These are phyloP conservation scores for Orbilia javanica DNA, from an alignment of 2,329 filamentous ascomycete species.

Conservation along the genomic window DNA sequence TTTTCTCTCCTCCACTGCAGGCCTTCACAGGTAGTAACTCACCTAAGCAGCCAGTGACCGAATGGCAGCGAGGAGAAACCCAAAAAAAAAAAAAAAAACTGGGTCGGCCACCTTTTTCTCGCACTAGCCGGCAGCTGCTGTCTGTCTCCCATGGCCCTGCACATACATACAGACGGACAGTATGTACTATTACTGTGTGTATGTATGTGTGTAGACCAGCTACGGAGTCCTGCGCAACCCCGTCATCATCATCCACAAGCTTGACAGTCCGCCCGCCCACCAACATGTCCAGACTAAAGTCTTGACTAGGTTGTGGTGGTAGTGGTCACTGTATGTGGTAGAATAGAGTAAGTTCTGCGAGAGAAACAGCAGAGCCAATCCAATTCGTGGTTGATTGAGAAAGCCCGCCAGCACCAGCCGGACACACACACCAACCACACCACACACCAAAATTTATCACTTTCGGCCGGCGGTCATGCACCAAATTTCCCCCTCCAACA, in stretches of 20 bases:
- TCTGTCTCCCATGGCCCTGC: slow-evolving; percentile 4
- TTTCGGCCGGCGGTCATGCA: slow-evolving; percentile 60
- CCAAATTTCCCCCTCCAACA: slow-evolving; percentile 62
- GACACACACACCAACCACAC: slow-evolving; percentile 57
- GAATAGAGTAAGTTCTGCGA: slow-evolving; percentile 20
- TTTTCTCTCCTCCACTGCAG: slow-evolving; percentile 34
- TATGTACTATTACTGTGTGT: not conserved
- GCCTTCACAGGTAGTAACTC: not conserved
- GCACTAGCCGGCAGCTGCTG: slow-evolving; percentile 46
- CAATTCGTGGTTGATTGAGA: slow-evolving; percentile 33
- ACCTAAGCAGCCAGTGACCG: slow-evolving; percentile 19
- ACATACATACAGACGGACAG: not conserved
- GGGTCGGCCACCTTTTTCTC: slow-evolving; percentile 57
- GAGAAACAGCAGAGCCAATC: slow-evolving; percentile 37
- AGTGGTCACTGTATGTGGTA: not conserved
- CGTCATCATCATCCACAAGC: slow-evolving; percentile 37
- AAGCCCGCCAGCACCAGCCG: slow-evolving; percentile 42
- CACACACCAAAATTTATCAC: slow-evolving; percentile 56
- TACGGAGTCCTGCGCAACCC: slow-evolving; percentile 45
- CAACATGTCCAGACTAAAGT: not conserved
- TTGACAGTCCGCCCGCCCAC: not conserved
- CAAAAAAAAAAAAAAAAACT: slow-evolving; percentile 35
- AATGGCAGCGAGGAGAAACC: slow-evolving; percentile 24
- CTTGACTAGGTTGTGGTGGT: not conserved
- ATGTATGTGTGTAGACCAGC: slow-evolving; percentile 6